Percentiles rank a stretch among this genome's conserved stretches.
Conservation (phyloP, 768 basidiomycete species). For the Rhodotorula taiwanensis region DNA sequence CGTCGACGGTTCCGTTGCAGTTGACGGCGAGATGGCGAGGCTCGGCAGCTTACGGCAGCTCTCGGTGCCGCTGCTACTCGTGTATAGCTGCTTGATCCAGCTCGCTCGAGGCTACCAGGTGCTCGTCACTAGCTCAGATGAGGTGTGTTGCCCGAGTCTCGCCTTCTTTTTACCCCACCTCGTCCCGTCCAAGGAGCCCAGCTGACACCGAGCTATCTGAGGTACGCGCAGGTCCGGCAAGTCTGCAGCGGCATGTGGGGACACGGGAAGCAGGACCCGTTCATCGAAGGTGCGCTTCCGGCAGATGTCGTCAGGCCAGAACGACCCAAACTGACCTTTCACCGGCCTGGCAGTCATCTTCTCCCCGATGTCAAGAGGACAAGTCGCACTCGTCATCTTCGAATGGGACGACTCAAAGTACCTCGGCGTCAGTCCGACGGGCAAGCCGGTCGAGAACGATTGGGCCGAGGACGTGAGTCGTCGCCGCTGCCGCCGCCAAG, state of each 20-base stretch:
- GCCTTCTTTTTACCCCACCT: not conserved
- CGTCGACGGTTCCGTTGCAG: too few species aligned
- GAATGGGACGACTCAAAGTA: slow-evolving; percentile 86
- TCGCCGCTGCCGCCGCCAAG: slow-evolving; percentile 50
- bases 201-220: too few species aligned
- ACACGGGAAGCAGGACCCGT: slow-evolving; percentile 48
- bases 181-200: too few species aligned
- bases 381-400: slow-evolving; percentile 89
- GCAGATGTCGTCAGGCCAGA: too few species aligned
- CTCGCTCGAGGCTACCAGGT: slow-evolving; percentile 10
- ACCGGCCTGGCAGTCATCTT: slow-evolving; percentile 73
- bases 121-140: slow-evolving; percentile 21
- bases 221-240: slow-evolving; percentile 65
- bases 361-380: slow-evolving; percentile 67
- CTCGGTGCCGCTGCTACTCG: not conserved
- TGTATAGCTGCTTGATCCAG: too few species aligned
- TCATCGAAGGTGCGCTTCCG: slow-evolving; percentile 41
- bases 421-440: slow-evolving; percentile 55
- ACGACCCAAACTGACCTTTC: too few species aligned
- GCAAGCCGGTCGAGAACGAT: slow-evolving; percentile 27
- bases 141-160: not conserved
- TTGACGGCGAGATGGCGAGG: too few species aligned
- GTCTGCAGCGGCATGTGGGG: slow-evolving; percentile 96
- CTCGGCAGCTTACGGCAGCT: too few species aligned
- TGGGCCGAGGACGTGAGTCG: slow-evolving; percentile 40